Conservation (phyloP, 1,284 basidiomycete species). For the Naganishia sp. region DNA sequence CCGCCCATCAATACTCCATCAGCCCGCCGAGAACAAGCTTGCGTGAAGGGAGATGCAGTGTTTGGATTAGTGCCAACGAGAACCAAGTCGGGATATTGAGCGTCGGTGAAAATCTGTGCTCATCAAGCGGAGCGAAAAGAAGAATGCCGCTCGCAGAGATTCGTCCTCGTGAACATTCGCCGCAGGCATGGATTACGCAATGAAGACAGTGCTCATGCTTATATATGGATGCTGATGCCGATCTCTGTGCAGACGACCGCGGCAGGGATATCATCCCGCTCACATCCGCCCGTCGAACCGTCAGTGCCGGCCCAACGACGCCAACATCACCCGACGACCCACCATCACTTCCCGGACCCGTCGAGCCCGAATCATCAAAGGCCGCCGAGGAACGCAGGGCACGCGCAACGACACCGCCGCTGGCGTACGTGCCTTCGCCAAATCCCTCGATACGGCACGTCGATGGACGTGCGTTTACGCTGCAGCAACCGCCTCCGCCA, state of each 20-base stretch:
- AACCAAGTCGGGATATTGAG: no score
- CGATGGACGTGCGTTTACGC: background rate
- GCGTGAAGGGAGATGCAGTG: no score
- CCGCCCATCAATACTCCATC: no score
- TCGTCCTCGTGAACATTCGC: no score
- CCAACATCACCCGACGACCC: background rate
- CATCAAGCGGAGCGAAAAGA: no score
- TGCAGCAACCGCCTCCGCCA: slow-evolving; percentile 10
- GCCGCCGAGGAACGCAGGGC: background rate
- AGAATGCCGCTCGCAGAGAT: no score
- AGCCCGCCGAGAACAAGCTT: no score
- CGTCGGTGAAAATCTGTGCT: no score
- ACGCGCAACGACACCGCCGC: background rate
- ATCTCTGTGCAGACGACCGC: background rate
- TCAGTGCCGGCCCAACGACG: background rate
- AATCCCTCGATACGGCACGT: background rate
- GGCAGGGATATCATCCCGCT: background rate
- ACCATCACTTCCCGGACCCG: background rate
- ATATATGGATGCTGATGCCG: background rate
- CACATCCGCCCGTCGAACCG: background rate
- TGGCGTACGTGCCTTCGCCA: background rate
- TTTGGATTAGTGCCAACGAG: no score
- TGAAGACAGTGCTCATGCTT: background rate
- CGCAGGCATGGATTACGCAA: no score
- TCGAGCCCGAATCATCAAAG: background rate